Evolutionary conservation across 139 green algal species (phyloP).

Genomic region (Chlorokybus atmophyticus): DNA sequence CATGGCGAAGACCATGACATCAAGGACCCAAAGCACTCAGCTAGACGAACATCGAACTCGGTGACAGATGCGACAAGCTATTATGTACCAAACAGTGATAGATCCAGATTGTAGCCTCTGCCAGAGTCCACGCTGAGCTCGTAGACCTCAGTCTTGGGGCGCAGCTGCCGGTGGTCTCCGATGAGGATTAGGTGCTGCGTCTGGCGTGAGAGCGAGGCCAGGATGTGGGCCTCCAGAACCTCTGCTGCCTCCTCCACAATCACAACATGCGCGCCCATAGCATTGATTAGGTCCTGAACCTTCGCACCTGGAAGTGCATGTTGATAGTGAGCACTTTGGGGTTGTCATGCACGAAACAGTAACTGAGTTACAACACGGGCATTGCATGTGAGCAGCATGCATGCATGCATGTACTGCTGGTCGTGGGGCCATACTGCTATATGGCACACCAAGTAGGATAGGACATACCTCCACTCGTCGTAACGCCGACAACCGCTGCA

Average conservation of each 20-base stretch:
- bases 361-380: no score
- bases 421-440: no score
- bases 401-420: no score
- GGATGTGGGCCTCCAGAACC: constrained; percentile 58
- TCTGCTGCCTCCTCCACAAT: constrained; percentile 68
- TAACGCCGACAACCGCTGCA: constrained; percentile 51
- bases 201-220: constrained; percentile 37
- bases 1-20: no score
- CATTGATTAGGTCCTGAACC: constrained; percentile 2
- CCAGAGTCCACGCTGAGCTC: constrained; percentile 34
- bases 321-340: no score
- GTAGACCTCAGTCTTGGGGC: constrained; percentile 55
- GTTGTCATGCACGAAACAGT: no score
- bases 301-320: no score
- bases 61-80: no score
- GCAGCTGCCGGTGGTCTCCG: constrained; percentile 59
- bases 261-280: constrained; percentile 33
- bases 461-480: constrained; percentile 43
- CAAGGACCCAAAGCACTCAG: no score
- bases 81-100: constrained; percentile 73
- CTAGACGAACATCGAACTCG: no score
- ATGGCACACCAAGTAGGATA: no score
- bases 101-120: constrained; percentile 22
- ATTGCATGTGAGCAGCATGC: no score
- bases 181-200: constrained; percentile 67